Base-by-base conservation (phyloP, 306 rosid genomes). In the Castanospermum australe region DNA sequence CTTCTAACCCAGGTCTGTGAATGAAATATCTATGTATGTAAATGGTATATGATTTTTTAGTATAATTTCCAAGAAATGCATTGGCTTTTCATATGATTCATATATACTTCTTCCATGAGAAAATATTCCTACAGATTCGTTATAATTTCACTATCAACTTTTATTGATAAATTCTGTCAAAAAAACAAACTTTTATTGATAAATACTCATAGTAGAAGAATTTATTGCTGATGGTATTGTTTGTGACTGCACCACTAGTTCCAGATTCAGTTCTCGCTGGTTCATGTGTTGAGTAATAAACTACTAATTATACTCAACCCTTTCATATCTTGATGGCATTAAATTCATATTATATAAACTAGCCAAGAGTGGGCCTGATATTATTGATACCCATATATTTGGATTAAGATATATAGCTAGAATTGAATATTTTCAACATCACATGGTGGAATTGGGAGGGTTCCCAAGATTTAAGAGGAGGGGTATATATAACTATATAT, bases 1-100 rank as follows among this genome's bases (percentile, higher is more conserved):
- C 39, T 77, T 79, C 81, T 44, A 60, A 87, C 85, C 78, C 89
- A 77, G 79, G 36, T 61, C 32, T 91, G 93, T 89, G 84, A 77
- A 84, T 86, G 82, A 32, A n/a, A n/a, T n/a, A 66, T 42, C 60
- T 44, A 41, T 47, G 45, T 17, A 59, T 79, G 85, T 87, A 79
- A 71, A 86, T 86, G 83, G 12, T 24, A 83, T 80, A 52, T 78
- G 83, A 81, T 78, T 81, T 78, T 79, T 77, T 48, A 83, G 79
- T 64, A 72, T 80, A 64, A 42, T 73, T 22, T 64, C 12, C 11
- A 15, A 77, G 12, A 77, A 33, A 69, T 59, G 84, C 69, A 63
- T 72, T 75, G 74, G 68, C 59, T 73, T 59, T 80, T 63, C n/a
- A n/a, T n/a, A 82, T 82, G 61, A 77, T 85, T 65, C 81, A 10